These are phyloP conservation scores for Cordyceps militaris DNA, from an alignment of 2,329 filamentous ascomycete genomes.

Conservation along the genomic window DNA sequence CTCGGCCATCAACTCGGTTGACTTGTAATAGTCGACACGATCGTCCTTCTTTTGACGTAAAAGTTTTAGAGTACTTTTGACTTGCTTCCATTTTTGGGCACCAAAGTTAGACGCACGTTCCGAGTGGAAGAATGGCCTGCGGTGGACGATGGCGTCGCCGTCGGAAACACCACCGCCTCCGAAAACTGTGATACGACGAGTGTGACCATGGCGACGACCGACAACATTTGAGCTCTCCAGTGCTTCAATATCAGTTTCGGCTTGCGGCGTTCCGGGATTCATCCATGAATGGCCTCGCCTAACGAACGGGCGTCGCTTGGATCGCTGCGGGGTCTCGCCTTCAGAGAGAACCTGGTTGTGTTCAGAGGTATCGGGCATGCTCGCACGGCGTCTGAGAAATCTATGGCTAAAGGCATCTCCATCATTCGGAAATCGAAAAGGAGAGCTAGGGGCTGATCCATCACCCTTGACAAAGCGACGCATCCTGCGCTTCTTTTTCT, in stretches of 20 bases:
- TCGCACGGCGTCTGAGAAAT: slow-evolving; percentile 56
- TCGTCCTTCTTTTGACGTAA: slow-evolving; percentile 79
- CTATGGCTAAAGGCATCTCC: slow-evolving; percentile 36
- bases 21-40: slow-evolving; percentile 88
- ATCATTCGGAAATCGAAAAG: slow-evolving; percentile 38
- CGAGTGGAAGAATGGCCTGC: slow-evolving; percentile 50
- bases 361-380: slow-evolving; percentile 54
- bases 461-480: slow-evolving; percentile 47
- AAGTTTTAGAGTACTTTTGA: slow-evolving; percentile 81
- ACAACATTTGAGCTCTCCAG: slow-evolving; percentile 40
- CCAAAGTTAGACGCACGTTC: slow-evolving; percentile 67
- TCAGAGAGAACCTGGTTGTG: slow-evolving; percentile 63
- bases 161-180: slow-evolving; percentile 59
- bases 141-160: slow-evolving; percentile 50
- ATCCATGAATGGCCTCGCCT: slow-evolving; percentile 55
- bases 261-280: slow-evolving; percentile 39
- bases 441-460: slow-evolving; percentile 61
- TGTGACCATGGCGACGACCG: slow-evolving; percentile 52
- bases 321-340: slow-evolving; percentile 62
- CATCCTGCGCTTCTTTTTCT: slow-evolving; percentile 56
- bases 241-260: slow-evolving; percentile 45
- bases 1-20: slow-evolving; percentile 92
- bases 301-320: slow-evolving; percentile 45
- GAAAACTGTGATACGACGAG: slow-evolving; percentile 59
- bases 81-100: slow-evolving; percentile 82